These are phyloP conservation scores for Ceratobasidium sp. DNA, from an alignment of 1,284 basidiomycete species.

Conservation along the genomic window DNA sequence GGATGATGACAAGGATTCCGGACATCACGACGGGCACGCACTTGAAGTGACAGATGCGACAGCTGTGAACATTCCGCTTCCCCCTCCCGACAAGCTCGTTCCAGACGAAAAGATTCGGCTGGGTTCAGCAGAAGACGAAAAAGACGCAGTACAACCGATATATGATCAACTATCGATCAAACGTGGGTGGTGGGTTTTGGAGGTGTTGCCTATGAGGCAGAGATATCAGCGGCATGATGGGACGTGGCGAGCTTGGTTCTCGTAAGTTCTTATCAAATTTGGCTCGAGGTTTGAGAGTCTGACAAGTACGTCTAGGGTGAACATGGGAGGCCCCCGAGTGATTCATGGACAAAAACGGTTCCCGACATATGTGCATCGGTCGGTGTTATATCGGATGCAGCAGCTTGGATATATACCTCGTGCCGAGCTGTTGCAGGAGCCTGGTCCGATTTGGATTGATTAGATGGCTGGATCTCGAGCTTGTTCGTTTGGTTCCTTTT, in stretches of 20 bases:
- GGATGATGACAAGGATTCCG: neutral
- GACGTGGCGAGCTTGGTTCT: conserved; percentile 24
- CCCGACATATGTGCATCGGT: conserved; percentile 40
- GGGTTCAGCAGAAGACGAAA: conserved; percentile 2
- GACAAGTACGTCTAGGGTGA: neutral
- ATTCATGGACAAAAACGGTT: conserved; percentile 36
- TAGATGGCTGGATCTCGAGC: neutral
- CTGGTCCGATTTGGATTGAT: conserved; percentile 19
- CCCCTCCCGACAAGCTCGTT: neutral
- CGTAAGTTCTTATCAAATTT: neutral
- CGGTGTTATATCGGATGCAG: conserved; percentile 36
- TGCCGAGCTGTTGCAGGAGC: conserved; percentile 30
- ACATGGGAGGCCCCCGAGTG: conserved; percentile 5
- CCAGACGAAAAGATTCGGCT: neutral
- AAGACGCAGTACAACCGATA: conserved; percentile 11
- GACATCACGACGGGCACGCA: conserved; percentile 12
- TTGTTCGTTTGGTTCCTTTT: neutral
- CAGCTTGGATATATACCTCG: conserved; percentile 35
- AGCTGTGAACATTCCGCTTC: neutral
- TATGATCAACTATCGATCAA: conserved; percentile 36
- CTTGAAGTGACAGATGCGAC: conserved; percentile 12
- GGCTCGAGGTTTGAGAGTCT: neutral
- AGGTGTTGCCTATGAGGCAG: conserved; percentile 40
- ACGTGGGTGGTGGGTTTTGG: conserved; percentile 40
- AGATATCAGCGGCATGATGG: conserved; percentile 28